Base-by-base conservation (phyloP, 441 rosid species). In the Pelargonium cotyledonis region DNA sequence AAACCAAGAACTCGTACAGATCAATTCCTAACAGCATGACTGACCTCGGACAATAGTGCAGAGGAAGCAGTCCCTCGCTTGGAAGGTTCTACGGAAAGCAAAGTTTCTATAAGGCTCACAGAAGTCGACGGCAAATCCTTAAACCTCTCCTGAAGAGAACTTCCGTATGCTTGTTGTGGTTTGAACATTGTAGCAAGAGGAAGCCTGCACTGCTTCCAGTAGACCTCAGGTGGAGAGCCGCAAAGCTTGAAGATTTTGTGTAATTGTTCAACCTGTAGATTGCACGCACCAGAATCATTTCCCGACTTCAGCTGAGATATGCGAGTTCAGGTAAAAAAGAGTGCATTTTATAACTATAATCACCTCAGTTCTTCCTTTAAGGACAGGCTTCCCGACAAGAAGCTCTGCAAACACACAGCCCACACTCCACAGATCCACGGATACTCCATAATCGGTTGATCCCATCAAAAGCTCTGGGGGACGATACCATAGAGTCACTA, bases 391-490 rank as follows among this genome's bases (percentile, higher is more conserved):
- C 72, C 96, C 88, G 8, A 83, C 66, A 68, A 89, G 88, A 65
- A 94, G 68, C 72, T 94, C 97, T 66, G 93, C 96, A 38, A 94
- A 85, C 71, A 94, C 91, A 80, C 98, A 94, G 75, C 98, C 98
- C 35, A 90, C 72, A 73, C 98, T 94, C 98, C 98, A 94, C 55
- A 94, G 80, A 83, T 94, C 97, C 70, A 94, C 86, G 21, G 90
- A 86, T 51, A 86, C 89, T 62, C 95, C 89, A 71, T 94, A 94
- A 49, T 65, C 81, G 69, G 84, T 47, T 47, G 91, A 85, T 72
- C 98, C 97, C 68, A 94, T 91, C 73, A 94, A 82, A 74, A 94
- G 98, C 72, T 94, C 97, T 0, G 98, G 98, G 23, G 97, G 97
- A 75, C 97, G 85, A 79, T 94, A 94, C 98, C 98, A 94, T 57